Percentiles rank a stretch among this genome's conserved stretches.
Evolutionary conservation across 768 basidiomycete species (phyloP).

Genomic region (Hemileccinum rubropunctum): DNA sequence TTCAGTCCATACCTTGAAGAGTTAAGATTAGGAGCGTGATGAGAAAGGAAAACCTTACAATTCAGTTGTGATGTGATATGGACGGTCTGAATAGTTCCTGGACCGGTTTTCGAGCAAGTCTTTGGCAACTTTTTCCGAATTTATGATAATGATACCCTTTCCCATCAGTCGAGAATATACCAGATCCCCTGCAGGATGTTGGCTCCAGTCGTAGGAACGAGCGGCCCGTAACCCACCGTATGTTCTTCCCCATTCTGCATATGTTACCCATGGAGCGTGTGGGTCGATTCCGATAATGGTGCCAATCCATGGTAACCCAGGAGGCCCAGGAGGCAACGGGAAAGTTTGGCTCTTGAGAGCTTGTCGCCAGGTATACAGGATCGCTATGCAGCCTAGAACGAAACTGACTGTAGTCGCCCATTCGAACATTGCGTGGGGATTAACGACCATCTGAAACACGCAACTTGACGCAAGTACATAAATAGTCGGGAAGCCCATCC

Average conservation of each 20-base stretch:
- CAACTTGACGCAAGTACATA: too few relatives aligned
- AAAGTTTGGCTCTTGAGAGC: neutral
- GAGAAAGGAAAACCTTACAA: neutral
- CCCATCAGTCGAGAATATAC: neutral
- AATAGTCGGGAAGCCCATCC: too few relatives aligned
- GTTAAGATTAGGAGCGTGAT: neutral
- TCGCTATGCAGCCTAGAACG: neutral
- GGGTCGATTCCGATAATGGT: neutral
- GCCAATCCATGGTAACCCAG: neutral
- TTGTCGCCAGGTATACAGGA: neutral
- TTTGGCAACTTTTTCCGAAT: constrained; percentile 5
- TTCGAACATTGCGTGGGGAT: neutral
- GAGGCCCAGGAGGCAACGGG: constrained; percentile 1
- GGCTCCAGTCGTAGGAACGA: too few relatives aligned
- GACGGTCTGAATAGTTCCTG: constrained; percentile 8
- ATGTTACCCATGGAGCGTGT: neutral
- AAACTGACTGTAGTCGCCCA: neutral
- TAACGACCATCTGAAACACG: too few relatives aligned
- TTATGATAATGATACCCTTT: constrained; percentile 10
- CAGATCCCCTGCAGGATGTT: neutral
- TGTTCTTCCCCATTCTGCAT: neutral
- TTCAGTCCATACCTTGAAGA: neutral
- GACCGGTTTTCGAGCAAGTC: constrained; percentile 9
- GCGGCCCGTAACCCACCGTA: neutral
- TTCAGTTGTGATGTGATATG: neutral